Conservation (phyloP, 176 grass and related monocot genomes). For the Aegilops longissima region DNA sequence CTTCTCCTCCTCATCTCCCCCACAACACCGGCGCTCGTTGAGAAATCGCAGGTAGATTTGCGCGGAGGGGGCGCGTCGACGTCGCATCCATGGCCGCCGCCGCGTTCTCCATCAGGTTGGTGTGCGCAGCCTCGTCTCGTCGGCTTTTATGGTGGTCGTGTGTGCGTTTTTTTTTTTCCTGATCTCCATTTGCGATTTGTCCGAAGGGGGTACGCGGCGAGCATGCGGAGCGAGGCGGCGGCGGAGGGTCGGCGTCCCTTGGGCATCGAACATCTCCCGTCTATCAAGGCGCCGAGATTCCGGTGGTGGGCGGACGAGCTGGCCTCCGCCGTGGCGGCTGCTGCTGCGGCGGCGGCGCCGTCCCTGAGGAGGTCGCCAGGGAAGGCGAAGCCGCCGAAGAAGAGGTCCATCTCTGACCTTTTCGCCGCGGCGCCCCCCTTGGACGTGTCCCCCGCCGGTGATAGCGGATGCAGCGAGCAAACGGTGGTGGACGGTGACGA, state of each 20-base stretch:
- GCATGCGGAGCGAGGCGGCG: conserved; percentile 10
- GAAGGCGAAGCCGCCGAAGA: conserved; percentile 49
- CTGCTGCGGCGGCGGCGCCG: no score
- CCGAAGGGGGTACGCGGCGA: conserved; percentile 37
- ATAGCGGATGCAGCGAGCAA: neutral
- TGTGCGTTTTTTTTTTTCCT: neutral
- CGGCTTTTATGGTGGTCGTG: neutral
- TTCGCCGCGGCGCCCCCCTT: conserved; percentile 57
- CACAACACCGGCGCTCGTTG: no score
- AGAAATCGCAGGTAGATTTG: neutral
- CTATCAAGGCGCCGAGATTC: conserved; percentile 42
- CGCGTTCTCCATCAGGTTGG: conserved; percentile 57
- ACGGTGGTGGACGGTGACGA: conserved; percentile 19
- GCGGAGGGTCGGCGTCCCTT: neutral
- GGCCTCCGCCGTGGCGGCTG: neutral
- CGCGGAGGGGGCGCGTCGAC: neutral
- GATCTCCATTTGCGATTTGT: conserved; percentile 6
- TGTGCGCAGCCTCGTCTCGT: neutral
- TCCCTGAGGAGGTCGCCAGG: neutral
- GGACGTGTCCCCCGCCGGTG: neutral
- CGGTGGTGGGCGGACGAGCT: conserved; percentile 69
- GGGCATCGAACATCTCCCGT: conserved; percentile 24
- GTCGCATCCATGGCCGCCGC: conserved; percentile 26
- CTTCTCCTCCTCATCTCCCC: neutral
- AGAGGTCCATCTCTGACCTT: conserved; percentile 60